Conservation (phyloP, 2,329 filamentous ascomycete species). For the Helotiales sp. region DNA sequence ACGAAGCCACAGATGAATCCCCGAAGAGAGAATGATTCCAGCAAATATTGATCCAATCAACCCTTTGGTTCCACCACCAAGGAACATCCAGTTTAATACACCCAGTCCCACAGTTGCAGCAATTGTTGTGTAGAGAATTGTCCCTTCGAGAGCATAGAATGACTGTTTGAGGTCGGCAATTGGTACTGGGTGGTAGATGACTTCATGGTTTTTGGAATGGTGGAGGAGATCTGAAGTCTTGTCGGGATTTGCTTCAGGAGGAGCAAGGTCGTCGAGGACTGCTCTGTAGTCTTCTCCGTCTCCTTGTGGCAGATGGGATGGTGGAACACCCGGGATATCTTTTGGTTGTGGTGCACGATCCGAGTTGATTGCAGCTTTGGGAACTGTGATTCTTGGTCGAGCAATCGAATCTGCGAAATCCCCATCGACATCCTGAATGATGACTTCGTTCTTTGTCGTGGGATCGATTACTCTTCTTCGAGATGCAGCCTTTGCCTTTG, state of each 20-base stretch:
- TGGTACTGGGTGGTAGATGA: conserved; percentile 33
- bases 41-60: conserved; percentile 26
- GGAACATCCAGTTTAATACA: conserved; percentile 28
- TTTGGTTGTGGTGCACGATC: conserved; percentile 18
- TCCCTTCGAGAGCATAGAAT: conserved; percentile 28
- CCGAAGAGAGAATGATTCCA: conserved; percentile 28
- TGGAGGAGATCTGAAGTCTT: conserved; percentile 32
- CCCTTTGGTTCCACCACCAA: conserved; percentile 25
- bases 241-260: conserved; percentile 31
- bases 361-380: conserved; percentile 20
- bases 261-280: conserved; percentile 29
- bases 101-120: conserved; percentile 25
- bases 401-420: conserved; percentile 30
- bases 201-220: conserved; percentile 29
- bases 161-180: conserved; percentile 30
- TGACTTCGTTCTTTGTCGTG: conserved; percentile 32
- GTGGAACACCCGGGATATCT: conserved; percentile 9
- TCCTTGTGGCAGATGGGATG: conserved; percentile 21
- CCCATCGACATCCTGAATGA: conserved; percentile 35
- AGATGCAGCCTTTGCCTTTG: conserved; percentile 30
- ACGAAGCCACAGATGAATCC: conserved; percentile 33
- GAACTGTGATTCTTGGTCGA: conserved; percentile 31
- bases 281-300: conserved; percentile 28
- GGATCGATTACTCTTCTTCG: conserved; percentile 30
- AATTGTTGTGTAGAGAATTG: conserved; percentile 22